Evolutionary conservation across 257 asterid genomes (phyloP).

Genomic region (Fraxinus quadrangulata): DNA sequence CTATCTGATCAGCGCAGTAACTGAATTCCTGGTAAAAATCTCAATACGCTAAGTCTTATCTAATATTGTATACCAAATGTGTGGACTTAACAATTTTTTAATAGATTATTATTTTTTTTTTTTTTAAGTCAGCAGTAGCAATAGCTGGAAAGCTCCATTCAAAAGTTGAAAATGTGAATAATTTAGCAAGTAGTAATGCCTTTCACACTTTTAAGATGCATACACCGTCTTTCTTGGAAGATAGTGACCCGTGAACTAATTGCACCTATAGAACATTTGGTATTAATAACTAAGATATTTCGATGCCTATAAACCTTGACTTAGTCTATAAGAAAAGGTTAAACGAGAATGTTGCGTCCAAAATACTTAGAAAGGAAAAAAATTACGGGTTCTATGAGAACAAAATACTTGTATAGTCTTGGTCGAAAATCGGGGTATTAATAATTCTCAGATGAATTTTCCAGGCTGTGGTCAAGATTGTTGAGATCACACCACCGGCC

Average conservation of each 20-base stretch:
- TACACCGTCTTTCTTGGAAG: constrained; percentile 21
- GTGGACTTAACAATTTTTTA: too few species aligned
- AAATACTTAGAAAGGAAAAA: not conserved
- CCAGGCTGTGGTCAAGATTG: not conserved
- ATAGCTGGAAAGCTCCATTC: constrained; percentile 4
- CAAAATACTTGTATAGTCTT: not conserved
- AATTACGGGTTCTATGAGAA: not conserved
- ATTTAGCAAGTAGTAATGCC: constrained; percentile 9
- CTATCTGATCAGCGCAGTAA: constrained; percentile 57
- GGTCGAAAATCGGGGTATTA: not conserved
- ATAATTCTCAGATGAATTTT: not conserved
- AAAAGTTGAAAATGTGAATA: constrained; percentile 37
- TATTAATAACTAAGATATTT: not conserved
- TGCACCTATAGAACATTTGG: not conserved
- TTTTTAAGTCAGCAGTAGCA: constrained; percentile 2
- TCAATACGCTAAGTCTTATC: not conserved
- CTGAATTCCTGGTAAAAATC: constrained; percentile 66
- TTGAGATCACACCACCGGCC: constrained; percentile 32
- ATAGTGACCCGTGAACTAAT: constrained; percentile 14
- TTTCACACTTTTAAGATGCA: constrained; percentile 33
- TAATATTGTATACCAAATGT: not conserved
- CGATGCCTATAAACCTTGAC: not conserved
- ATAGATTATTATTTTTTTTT: not conserved
- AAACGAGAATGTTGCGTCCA: not conserved
- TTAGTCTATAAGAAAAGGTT: not conserved